Evolutionary conservation across 495 filamentous ascomycete genomes (phyloP), one percentile per base, ranked within the genome.

Genomic region (Penicillium desertorum): DNA sequence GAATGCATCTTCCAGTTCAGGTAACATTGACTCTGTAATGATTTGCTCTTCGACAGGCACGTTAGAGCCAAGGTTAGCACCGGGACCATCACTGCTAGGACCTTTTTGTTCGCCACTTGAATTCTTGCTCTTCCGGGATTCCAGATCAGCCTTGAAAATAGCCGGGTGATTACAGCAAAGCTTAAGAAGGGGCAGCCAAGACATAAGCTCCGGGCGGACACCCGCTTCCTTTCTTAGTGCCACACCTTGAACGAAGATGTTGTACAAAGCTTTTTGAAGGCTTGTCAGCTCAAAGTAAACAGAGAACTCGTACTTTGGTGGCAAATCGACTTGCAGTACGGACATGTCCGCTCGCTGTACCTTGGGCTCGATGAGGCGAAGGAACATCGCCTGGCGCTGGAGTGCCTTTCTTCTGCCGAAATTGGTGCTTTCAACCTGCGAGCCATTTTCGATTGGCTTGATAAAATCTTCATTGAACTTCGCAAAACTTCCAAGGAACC

Each of bases 221-320:
- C 6, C 19, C 16, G 42, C 53, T 7, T 17, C 64, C 55, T 10
- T 60, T 49, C 1, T 67, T 50, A 58, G 36, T 16, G 16, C 5
- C n/a, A 81, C 66, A 44, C 56, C 61, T 10, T 58, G 49, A 11
- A 89, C 74, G 68, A 84, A 92, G 1, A 70, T 58, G 51, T 80
- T 69, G 68, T 96, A 96, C 0, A 83, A 76, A 5, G 75, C 54
- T 30, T 64, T 69, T 67, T 97, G 92, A 0, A 88, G n/a, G 1
- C 71, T 55, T 0, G 89, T 91, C 30, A 94, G 65, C 5, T 87
- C 81, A 8, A 96, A 76, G 0, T 76, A 85, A 41, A 97, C 79
- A 36, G 95, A 77, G 64, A 95, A 96, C 62, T 98, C 92, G 14
- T 78, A 80, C 61, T 96, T 98, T 0, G 71, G 63, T 2, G 87